Base-by-base conservation (phyloP, 176 grass and related monocot species). In the Stipa capillata region DNA sequence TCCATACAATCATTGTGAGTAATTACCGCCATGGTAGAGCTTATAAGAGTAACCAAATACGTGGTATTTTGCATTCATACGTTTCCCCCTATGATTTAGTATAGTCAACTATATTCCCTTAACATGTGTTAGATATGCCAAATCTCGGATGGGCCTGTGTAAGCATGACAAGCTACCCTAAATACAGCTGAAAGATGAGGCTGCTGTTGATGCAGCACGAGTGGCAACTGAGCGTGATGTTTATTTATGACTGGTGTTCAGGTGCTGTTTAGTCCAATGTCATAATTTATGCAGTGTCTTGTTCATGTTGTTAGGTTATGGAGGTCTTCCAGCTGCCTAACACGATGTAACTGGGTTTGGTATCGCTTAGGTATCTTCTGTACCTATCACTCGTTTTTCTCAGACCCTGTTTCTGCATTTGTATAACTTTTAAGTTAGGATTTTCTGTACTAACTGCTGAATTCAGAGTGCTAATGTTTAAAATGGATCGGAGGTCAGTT, bases 111-210 rank as follows among this genome's bases (percentile, higher is more conserved):
- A 52, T 11, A 50, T 79, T 80, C 70, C 54, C 87, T 81, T 97
- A 83, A 94, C 77, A 24, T 62, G 39, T 35, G 39, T 28, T 83
- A 99, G 96, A 84, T 99, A 99, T 82, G 96, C 96, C 33, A 99
- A 95, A 89, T 93, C 92, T 43, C 86, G 96, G 37, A 99, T 98
- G 96, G 96, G 96, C 45, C 80, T 94, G 52, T 88, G 85, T 21
- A 97, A 85, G 78, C 86, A 65, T 37, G 83, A 90, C 31, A 90
- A 70, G 79, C 58, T 21, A 42, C 36, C 51, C 11, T 92, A 80
- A 69, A 66, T 79, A 20, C 80, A 79, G 43, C 10, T 68, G 77
- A 68, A 82, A 50, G 45, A 82, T 35, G 34, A 77, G 36, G 43
- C 48, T 39, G 13, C 23, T 24, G 12, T 34, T 82, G 24, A 56